Conservation (phyloP, 768 basidiomycete genomes). For the Boletus fagicola region DNA sequence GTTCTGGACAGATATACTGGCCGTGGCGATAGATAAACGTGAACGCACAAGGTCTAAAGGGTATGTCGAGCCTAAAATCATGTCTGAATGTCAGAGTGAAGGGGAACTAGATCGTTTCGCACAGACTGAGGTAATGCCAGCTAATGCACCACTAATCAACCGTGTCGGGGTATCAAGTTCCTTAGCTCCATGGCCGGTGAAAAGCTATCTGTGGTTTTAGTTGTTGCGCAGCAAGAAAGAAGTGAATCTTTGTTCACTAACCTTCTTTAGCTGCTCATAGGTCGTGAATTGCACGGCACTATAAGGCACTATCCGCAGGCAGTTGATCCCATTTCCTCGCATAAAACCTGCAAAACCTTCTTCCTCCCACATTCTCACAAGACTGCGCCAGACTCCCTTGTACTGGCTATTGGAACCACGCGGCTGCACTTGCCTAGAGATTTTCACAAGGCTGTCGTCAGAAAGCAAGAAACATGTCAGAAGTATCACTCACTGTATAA, state of each 20-base stretch:
- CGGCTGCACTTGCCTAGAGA: conserved; percentile 84
- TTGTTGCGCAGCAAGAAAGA: conserved; percentile 4
- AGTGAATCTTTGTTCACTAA: conserved; percentile 26
- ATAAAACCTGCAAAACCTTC: conserved; percentile 93
- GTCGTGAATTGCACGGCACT: conserved; percentile 85
- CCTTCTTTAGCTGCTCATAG: conserved; percentile 90
- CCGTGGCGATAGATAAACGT: conserved; percentile 88
- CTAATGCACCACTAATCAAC: conserved; percentile 82
- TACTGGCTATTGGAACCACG: conserved; percentile 62
- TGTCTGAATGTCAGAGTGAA: conserved; percentile 10
- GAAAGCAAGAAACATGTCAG: background rate
- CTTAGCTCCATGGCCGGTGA: conserved; percentile 64
- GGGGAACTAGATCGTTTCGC: conserved; percentile 33
- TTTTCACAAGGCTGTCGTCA: conserved; percentile 5
- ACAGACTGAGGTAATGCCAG: conserved; percentile 95
- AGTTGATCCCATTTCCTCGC: conserved; percentile 92
- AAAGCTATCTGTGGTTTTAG: conserved; percentile 51
- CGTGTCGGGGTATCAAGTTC: conserved; percentile 88
- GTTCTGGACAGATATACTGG: conserved; percentile 55
- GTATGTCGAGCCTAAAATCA: conserved; percentile 69
- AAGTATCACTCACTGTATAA: conserved; percentile 75
- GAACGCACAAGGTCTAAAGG: conserved; percentile 93
- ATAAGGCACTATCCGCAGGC: conserved; percentile 91
- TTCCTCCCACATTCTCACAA: conserved; percentile 84
- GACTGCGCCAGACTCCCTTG: conserved; percentile 79